phyloP scores from a whole-genome alignment of 805 yeast genomes.

The Hyphopichia homilentoma region DNA sequence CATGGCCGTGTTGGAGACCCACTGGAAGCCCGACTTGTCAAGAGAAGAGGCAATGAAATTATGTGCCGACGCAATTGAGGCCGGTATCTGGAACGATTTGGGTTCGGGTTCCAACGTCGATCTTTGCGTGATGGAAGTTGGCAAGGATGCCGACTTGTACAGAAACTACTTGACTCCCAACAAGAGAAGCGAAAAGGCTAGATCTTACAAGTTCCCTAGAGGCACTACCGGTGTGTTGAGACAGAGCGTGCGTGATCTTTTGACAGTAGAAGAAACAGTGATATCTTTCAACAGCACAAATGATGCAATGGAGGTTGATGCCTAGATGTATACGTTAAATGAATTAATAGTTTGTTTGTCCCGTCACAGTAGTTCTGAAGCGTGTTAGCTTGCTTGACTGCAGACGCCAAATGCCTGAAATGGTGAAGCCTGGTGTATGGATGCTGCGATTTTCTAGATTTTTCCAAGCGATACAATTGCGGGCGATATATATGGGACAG shows the following conservation, averaged over 20 bases:
- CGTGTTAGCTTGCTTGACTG: too few relatives aligned
- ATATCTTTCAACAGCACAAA: constrained; percentile 29
- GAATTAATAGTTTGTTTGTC: constrained; percentile 1
- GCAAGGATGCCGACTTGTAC: constrained; percentile 77
- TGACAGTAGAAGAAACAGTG: constrained; percentile 66
- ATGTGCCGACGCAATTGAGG: constrained; percentile 89
- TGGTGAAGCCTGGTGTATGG: not conserved
- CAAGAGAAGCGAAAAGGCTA: constrained; percentile 75
- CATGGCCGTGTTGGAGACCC: constrained; percentile 91
- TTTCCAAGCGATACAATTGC: constrained; percentile 6
- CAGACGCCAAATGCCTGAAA: too few relatives aligned
- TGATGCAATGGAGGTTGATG: constrained; percentile 44
- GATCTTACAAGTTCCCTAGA: constrained; percentile 78
- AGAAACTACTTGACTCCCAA: constrained; percentile 93
- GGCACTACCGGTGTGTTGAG: constrained; percentile 91
- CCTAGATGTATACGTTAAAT: too few relatives aligned
- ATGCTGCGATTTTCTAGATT: constrained; percentile 10
- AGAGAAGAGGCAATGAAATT: constrained; percentile 89
- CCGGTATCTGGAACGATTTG: constrained; percentile 98
- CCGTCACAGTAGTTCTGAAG: constrained; percentile 1
- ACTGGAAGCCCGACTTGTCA: constrained; percentile 75
- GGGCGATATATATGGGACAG: too few relatives aligned
- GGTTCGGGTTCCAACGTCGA: constrained; percentile 99
- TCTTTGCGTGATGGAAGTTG: constrained; percentile 92
- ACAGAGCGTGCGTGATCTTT: constrained; percentile 60